Evolutionary conservation across 2,329 filamentous ascomycete species (phyloP), one percentile per base, ranked within the genome.

Genomic region (Trichophyton benhamiae): DNA sequence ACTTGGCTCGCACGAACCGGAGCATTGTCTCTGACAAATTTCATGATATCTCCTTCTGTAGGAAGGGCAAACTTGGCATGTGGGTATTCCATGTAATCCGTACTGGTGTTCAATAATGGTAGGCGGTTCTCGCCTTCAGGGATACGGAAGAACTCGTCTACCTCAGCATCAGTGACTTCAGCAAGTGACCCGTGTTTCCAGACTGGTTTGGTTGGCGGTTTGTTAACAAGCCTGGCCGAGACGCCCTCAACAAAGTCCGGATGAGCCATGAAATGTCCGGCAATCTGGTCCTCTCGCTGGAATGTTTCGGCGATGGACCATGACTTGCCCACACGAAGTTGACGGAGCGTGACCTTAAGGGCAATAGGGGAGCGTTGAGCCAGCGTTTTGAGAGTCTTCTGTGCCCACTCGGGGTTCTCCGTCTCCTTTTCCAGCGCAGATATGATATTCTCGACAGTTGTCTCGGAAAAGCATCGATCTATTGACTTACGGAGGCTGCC

Each of bases 231-330:
- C 57, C 87, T 82, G 25, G 90, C 87, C 59, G 84, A 84, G n/a
- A 99, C 92, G 60, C 94, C 94, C 76, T 95, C 89, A 49, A 85
- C 85, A 70, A 99, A 99, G 75, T 99, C 94, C 3, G 84, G 87
- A 72, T 94, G 87, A 61, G 81, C 80, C 92, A 99, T 97, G 78
- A 99, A 97, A 65, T 85, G 83, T 62, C 82, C 78, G 1, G 92
- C 91, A 63, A 99, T 90, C 70, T 87, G 82, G 75, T 94, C 83
- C 78, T 99, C 94, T 65, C 85, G 85, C 71, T 86, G 80, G 80
- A 97, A 99, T 0, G 92, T 86, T 75, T 96, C 83, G 15, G 82
- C 78, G 68, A 99, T 96, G 65, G 81, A 80, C 94, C 94, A 97
- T 38, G 79, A 71, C 67, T 78, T 76, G 63, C 89, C 90, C 57